phyloP scores from a whole-genome alignment of 1,284 basidiomycete genomes.

The Austroboletus niveus region DNA sequence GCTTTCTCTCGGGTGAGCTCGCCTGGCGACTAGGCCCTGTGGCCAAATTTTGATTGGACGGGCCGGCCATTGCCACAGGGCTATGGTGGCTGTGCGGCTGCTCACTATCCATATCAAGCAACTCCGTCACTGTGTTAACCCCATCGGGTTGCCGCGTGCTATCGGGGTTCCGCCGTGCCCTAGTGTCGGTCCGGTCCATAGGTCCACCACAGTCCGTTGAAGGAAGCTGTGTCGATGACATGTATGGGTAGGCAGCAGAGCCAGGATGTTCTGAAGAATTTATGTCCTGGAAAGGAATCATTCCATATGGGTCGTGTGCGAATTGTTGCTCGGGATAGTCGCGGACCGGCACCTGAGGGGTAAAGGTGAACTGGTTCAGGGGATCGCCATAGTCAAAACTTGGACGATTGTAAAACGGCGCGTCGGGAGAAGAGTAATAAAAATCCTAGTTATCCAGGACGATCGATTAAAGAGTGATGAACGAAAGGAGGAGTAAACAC shows the following conservation, averaged over 20 bases:
- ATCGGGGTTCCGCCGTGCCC: neutral
- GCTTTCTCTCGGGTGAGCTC: conserved; percentile 22
- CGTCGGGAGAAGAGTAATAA: neutral
- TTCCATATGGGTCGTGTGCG: neutral
- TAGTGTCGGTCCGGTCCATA: neutral
- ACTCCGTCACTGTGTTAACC: conserved; percentile 5
- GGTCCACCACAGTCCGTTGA: neutral
- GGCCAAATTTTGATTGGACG: conserved; percentile 3
- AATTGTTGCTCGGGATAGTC: neutral
- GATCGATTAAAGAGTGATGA: neutral
- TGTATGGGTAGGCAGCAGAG: neutral
- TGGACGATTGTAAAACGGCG: neutral
- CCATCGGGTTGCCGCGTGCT: neutral
- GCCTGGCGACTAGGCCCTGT: conserved; percentile 15
- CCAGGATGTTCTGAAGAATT: conserved; percentile 2
- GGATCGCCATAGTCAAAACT: neutral
- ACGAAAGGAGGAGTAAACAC: neutral
- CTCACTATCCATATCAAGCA: neutral
- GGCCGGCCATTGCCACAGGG: conserved; percentile 13
- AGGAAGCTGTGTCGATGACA: conserved; percentile 1
- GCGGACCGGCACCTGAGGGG: neutral
- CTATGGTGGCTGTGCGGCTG: conserved; percentile 18
- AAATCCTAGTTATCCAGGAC: conserved; percentile 7
- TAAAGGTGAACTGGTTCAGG: neutral
- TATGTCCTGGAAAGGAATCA: neutral